These are phyloP conservation scores for Protomyces inundatus DNA, from an alignment of 1,139 yeast species.

Conservation along the genomic window DNA sequence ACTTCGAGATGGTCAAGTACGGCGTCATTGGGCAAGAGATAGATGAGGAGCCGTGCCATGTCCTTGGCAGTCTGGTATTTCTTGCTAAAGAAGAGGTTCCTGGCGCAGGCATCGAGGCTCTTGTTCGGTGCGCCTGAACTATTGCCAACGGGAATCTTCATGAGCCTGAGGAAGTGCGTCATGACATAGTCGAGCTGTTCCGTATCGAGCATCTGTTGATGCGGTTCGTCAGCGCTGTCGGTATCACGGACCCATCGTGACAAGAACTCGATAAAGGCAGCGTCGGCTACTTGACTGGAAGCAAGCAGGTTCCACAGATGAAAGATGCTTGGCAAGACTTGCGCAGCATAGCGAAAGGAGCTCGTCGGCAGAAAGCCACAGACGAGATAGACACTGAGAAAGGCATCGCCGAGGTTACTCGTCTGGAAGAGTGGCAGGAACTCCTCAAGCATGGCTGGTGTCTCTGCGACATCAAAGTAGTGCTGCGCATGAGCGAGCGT, in stretches of 20 bases:
- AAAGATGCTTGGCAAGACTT: constrained; percentile 59
- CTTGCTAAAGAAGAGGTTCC: constrained; percentile 35
- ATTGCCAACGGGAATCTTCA: constrained; percentile 42
- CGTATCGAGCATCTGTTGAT: constrained; percentile 58
- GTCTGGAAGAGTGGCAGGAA: constrained; percentile 52
- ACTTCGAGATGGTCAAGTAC: constrained; percentile 53
- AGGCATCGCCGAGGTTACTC: constrained; percentile 53
- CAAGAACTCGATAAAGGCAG: constrained; percentile 60
- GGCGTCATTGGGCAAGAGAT: constrained; percentile 46
- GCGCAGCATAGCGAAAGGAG: constrained; percentile 37
- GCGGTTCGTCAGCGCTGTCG: constrained; percentile 41
- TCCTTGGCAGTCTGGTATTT: constrained; percentile 32
- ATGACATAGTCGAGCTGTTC: constrained; percentile 58
- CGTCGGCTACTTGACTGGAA: constrained; percentile 56
- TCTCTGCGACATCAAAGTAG: constrained; percentile 42
- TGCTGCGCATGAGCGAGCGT: constrained; percentile 41
- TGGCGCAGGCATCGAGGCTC: constrained; percentile 14
- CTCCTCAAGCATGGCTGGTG: constrained; percentile 44
- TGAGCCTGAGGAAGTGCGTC: constrained; percentile 43
- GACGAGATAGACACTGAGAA: constrained; percentile 48
- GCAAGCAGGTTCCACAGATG: constrained; percentile 67
- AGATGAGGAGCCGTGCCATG: constrained; percentile 26
- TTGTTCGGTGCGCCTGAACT: constrained; percentile 15
- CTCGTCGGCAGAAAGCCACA: constrained; percentile 36
- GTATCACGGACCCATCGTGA: constrained; percentile 56